Evolutionary conservation across 1,284 basidiomycete genomes (phyloP), one percentile per base, ranked within the genome.

Genomic region (Porodaedalea pini): DNA sequence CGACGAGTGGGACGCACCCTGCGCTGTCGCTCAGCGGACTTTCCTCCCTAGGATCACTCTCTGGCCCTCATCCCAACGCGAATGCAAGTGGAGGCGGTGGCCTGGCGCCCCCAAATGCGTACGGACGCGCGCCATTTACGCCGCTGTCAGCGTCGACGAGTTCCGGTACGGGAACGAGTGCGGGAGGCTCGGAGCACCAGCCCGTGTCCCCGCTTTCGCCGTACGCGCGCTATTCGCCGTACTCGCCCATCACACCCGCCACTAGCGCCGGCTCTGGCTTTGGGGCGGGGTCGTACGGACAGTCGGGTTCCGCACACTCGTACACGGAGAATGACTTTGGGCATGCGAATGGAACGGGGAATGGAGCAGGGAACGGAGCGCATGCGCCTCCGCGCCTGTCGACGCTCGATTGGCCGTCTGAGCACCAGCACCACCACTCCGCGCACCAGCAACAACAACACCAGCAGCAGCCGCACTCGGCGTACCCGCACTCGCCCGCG

Each of bases 201-300:
- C 37, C 55, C 10, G 23, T 51, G 19, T 51, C 55, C 8, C 47
- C 54, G 27, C 23, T 56, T 15, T 56, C 54, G 21, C 54, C 54
- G 32, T 53, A 40, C 27, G 37, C 48, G 15, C 29, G 48, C 11
- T 50, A 34, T 19, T 50, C 48, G 23, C 31, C 48, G 13, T 32
- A 54, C 25, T 43, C 52, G 19, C 40, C 52, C 21, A 29, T 50
- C 11, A 50, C 52, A 23, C 52, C 52, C 25, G 52, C 52, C 17
- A 43, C 52, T 19, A 50, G 40, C 40, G 41, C 40, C 21, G 52
- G 41, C 0, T 53, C 40, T 7, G 41, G 41, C n/a, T 53, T 53
- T n/a, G 7, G 21, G 6, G 19, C 53, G 1, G 39, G 32, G 27
- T 43, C 53, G 25, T 41, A 32, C 40, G 40, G 39, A 13, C 10